These are phyloP conservation scores for Endogone sp. DNA, from an alignment of 192 early-diverging fungal genomes.

Conservation along the genomic window DNA sequence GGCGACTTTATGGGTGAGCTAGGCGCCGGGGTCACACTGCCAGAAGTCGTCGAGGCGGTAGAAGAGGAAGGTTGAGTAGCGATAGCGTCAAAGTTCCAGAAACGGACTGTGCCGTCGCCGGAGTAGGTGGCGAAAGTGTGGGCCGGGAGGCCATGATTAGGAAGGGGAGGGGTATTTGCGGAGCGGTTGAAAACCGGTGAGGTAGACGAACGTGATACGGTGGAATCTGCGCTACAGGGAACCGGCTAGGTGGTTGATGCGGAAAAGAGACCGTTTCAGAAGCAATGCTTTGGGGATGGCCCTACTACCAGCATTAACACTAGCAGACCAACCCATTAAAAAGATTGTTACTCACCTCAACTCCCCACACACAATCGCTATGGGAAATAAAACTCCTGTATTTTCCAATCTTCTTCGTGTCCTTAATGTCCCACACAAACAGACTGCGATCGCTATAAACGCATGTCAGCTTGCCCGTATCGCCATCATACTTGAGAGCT, in stretches of 20 bases:
- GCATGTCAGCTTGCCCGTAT: constrained; percentile 45
- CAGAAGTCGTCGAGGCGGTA: not conserved
- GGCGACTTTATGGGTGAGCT: constrained; percentile 11
- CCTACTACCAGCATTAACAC: constrained; percentile 63
- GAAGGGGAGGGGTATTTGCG: not conserved
- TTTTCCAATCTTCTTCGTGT: constrained; percentile 48
- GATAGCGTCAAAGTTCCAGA: constrained; percentile 67
- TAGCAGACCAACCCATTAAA: constrained; percentile 59
- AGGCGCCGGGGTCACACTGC: constrained; percentile 1
- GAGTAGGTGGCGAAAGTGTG: constrained; percentile 72
- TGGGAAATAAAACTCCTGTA: constrained; percentile 64
- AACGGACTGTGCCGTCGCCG: constrained; percentile 71
- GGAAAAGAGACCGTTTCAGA: not conserved
- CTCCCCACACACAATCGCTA: constrained; percentile 78
- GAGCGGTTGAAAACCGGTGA: constrained; percentile 11
- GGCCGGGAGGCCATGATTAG: constrained; percentile 14
- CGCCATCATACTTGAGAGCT: constrained; percentile 52
- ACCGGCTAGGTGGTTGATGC: not conserved
- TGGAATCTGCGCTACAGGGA: not conserved
- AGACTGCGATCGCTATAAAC: constrained; percentile 72
- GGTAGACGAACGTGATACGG: not conserved
- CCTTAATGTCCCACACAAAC: constrained; percentile 68
- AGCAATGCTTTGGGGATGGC: not conserved
- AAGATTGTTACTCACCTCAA: constrained; percentile 60
- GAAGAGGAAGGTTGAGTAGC: not conserved